These are phyloP conservation scores for Penicillium oxalicum DNA, from an alignment of 2,329 filamentous ascomycete genomes.

Conservation along the genomic window DNA sequence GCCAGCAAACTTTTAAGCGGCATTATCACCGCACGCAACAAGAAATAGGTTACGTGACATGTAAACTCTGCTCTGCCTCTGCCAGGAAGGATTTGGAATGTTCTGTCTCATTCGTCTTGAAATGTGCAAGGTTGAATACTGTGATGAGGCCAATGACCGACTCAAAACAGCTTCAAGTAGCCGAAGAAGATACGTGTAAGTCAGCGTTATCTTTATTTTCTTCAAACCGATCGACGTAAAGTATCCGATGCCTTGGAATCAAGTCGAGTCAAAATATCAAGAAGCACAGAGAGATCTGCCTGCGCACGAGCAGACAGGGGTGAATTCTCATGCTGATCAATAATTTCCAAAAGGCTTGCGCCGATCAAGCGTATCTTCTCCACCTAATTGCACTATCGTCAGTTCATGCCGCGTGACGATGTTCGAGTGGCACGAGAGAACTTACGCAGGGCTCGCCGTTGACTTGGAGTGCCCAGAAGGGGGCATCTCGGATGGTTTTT, in stretches of 20 bases:
- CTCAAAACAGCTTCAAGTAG: too few species aligned
- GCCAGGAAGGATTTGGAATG: too few species aligned
- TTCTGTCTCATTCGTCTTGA: too few species aligned
- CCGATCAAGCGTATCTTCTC: constrained; percentile 17
- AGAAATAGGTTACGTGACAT: too few species aligned
- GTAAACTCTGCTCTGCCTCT: too few species aligned
- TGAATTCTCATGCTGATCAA: constrained; percentile 33
- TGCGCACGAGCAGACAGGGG: constrained; percentile 36
- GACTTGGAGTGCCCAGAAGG: constrained; percentile 32
- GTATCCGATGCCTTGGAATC: constrained; percentile 43
- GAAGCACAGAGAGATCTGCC: constrained; percentile 36
- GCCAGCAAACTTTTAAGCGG: too few species aligned
- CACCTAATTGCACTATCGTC: constrained; percentile 3
- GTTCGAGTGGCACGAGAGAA: background rate
- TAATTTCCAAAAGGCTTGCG: constrained; percentile 15
- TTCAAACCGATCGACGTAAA: constrained; percentile 19
- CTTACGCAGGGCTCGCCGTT: constrained; percentile 19
- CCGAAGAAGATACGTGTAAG: too few species aligned
- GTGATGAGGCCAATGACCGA: too few species aligned
- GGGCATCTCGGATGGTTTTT: constrained; percentile 37
- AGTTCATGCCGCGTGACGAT: background rate
- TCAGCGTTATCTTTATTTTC: background rate
- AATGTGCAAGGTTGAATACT: too few species aligned
- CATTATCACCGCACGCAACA: too few species aligned
- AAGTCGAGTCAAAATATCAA: constrained; percentile 39